Evolutionary conservation across 352 stramenopile genomes (phyloP), one percentile per base, ranked within the genome.

Genomic region (Pythium vanterpoolii): DNA sequence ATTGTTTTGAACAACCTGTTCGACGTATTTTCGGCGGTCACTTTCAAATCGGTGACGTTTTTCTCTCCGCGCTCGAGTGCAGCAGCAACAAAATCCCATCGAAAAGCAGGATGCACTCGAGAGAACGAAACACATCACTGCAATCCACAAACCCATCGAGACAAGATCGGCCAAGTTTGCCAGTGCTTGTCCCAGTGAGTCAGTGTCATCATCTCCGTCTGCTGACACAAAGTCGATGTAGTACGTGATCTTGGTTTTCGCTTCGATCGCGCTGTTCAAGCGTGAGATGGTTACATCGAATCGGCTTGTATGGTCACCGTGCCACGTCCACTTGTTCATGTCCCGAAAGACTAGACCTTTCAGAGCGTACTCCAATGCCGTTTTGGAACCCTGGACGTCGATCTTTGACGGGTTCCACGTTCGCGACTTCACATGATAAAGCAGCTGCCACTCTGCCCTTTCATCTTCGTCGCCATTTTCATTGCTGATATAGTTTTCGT

Each of bases 1-100:
- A 43, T 93, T 74, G 47, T 89, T 90, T 56, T 90, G 83, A 1
- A 74, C 76, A 2, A 89, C 72, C 60, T 87, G 71, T 4, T 72
- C 51, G 18, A 75, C 48, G 52, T 88, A 80, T 2, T 53, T 42
- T 10, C 39, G 61, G 5, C 64, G 76, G 11, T 74, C 49, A 19
- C 72, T 45, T 27, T 86, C 75, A 45, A 88, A 77, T 3, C 71
- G 51, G 11, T 54, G 46, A 11, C 77, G 62, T 18, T 69, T 71
- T n/a, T 76, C 66, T 34, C 71, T 66, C 19, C 77, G 66, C 5
- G 67, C 65, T 18, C 76, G 68, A 43, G 62, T 64, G 26, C 70
- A 83, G 40, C 79, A 87, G 19, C 81, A 93, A 19, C 79, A 90
- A 56, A 77, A 88, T 14, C 64, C 66, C 27, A 65, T 56, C 1